Base-by-base conservation (phyloP, 2,329 filamentous ascomycete genomes). In the Venturia oleaginea region DNA sequence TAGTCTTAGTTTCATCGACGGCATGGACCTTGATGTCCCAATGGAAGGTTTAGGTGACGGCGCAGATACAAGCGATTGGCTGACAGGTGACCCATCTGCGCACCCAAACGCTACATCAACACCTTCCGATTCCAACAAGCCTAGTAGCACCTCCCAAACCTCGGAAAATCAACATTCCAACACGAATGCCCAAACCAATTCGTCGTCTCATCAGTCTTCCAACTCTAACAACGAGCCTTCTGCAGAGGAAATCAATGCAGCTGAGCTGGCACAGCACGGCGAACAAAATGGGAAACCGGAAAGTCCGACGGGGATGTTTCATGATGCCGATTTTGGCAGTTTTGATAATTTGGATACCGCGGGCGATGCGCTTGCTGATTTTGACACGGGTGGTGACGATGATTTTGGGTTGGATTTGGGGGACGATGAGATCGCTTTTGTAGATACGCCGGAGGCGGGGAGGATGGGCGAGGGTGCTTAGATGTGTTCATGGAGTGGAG, bases 401-500 rank as follows among this genome's bases (percentile, higher is more conserved):
- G 82, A 83, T 72, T 74, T 87, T 62, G 81, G 83, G 69, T 83
- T 87, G 77, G 88, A 87, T 67, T 83, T 91, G 79, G 88, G 91
- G 59, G 88, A 92, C 71, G 91, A 87, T 42, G 90, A 89, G 1
- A 94, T 94, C 77, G 90, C 89, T 2, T 57, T 57, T n/a, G 51
- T 27, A 17, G 51, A 34, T 22, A 57, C 51, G 30, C 51, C 51
- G 27, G 51, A 57, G 51, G 51, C 51, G 24, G 30, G 51, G 27
- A 57, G 34, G 30, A 57, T 57, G 15, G 51, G 51, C 4, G 51
- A 57, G 30, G 51, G 27, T 57, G 27, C 46, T 51, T 51, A 27
- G 11, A 51, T 27, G 11, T 11, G 3, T 5, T 27, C 13, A 4
- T 27, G 22, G 46, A 27, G 5, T 13, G 46, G 10, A 51, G 22